phyloP scores from a whole-genome alignment of 345 rosid genomes.

The Cochlearia excelsa region DNA sequence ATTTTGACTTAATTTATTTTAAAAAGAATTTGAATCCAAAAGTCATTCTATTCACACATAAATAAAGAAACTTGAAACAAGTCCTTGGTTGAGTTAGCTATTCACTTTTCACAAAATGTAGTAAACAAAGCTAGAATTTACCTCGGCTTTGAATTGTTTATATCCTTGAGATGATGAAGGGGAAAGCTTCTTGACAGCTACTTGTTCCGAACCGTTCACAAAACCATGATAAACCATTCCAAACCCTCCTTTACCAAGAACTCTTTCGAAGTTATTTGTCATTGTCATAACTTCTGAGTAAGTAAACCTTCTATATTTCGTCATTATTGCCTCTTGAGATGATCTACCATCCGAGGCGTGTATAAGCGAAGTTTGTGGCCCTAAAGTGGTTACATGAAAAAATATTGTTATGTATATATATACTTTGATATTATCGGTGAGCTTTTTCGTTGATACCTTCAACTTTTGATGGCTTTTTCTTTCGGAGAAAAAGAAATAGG shows the following conservation, averaged over 20 bases:
- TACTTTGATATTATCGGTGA: not conserved
- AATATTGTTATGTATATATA: not conserved
- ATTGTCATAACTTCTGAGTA: conserved; percentile 36
- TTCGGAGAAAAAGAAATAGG: not conserved
- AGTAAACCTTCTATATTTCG: conserved; percentile 27
- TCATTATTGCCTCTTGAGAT: not conserved
- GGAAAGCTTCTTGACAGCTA: conserved; percentile 39
- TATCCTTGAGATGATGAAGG: conserved; percentile 33
- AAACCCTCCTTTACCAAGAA: conserved; percentile 54
- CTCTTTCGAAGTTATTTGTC: conserved; percentile 41
- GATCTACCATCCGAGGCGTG: conserved; percentile 5
- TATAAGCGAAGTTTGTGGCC: conserved; percentile 17
- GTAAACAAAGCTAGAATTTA: not conserved
- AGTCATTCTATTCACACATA: too few species aligned
- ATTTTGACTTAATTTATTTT: too few species aligned
- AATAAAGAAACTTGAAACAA: too few species aligned
- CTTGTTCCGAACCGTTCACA: conserved; percentile 21
- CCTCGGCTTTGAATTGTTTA: conserved; percentile 39
- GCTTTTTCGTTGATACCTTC: not conserved
- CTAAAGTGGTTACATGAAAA: not conserved
- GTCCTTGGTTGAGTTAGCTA: too few species aligned
- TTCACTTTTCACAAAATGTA: not conserved
- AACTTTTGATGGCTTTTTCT: not conserved
- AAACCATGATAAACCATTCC: conserved; percentile 50
- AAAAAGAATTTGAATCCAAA: too few species aligned